phyloP scores from a whole-genome alignment of 2,329 filamentous ascomycete species.

The Exutisphaerella laricina region DNA sequence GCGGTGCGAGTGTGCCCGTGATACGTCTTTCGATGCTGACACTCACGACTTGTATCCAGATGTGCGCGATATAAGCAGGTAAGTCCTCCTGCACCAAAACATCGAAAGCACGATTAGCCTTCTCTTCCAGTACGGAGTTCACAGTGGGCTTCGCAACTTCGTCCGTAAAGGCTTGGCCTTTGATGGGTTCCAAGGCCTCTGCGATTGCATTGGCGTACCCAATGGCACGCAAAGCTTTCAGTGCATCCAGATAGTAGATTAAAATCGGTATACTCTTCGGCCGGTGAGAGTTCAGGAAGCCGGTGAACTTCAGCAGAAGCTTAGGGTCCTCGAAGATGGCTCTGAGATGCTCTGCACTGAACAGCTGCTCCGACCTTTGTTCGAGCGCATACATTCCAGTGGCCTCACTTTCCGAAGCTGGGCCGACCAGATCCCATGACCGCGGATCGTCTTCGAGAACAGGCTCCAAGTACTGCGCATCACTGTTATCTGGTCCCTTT shows the following conservation, averaged over 20 bases:
- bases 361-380: conserved; percentile 58
- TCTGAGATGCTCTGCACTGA: conserved; percentile 60
- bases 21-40: conserved; percentile 62
- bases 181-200: conserved; percentile 53
- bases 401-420: conserved; percentile 27
- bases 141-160: conserved; percentile 47
- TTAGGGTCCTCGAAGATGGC: conserved; percentile 60
- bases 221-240: conserved; percentile 66
- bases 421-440: conserved; percentile 50
- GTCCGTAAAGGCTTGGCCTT: conserved; percentile 52
- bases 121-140: conserved; percentile 57
- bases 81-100: conserved; percentile 61
- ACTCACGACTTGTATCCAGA: conserved; percentile 65
- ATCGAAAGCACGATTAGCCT: conserved; percentile 60
- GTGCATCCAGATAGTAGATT: conserved; percentile 65
- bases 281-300: conserved; percentile 57
- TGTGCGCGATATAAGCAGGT: conserved; percentile 65
- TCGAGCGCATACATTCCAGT: conserved; percentile 53
- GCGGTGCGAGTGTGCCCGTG: conserved; percentile 59
- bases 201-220: conserved; percentile 65
- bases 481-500: conserved; percentile 37
- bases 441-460: conserved; percentile 49
- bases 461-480: conserved; percentile 42
- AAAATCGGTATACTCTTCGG: conserved; percentile 60
- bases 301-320: conserved; percentile 60